These are phyloP conservation scores for Pythium scleroteichum DNA, from an alignment of 352 stramenopile genomes.

Conservation along the genomic window DNA sequence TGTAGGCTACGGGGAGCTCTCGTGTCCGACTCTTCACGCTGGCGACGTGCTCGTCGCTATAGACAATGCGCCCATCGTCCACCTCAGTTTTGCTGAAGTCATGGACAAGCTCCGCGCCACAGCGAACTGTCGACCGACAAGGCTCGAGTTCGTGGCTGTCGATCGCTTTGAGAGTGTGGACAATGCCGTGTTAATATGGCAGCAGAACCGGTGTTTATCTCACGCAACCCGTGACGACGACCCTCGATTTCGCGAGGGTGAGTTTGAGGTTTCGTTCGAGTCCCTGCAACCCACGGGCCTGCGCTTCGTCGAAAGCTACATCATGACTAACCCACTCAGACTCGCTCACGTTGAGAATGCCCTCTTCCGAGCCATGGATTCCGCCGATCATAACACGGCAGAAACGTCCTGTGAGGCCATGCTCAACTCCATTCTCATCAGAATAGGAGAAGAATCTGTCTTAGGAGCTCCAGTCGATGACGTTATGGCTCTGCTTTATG, in stretches of 20 bases:
- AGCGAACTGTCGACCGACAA: constrained; percentile 21
- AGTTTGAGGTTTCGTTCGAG: constrained; percentile 42
- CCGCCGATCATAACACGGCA: background rate
- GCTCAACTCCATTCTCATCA: constrained; percentile 29
- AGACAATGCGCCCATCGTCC: constrained; percentile 19
- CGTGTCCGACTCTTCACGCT: constrained; percentile 28
- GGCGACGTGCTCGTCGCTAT: constrained; percentile 42
- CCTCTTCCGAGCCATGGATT: constrained; percentile 9
- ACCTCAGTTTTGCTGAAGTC: constrained; percentile 29
- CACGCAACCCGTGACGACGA: constrained; percentile 7
- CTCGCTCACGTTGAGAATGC: constrained; percentile 29
- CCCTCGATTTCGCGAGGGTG: constrained; percentile 29
- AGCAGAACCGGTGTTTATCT: constrained; percentile 10
- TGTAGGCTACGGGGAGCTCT: constrained; percentile 34
- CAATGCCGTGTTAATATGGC: constrained; percentile 29
- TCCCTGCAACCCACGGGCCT: constrained; percentile 37
- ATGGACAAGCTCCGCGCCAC: constrained; percentile 31
- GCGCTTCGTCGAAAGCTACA: constrained; percentile 36
- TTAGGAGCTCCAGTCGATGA: constrained; percentile 33
- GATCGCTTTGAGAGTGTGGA: constrained; percentile 28
- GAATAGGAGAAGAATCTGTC: constrained; percentile 34
- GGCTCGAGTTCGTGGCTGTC: constrained; percentile 34
- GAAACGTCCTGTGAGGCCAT: constrained; percentile 2
- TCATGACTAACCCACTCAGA: constrained; percentile 38
- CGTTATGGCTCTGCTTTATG: constrained; percentile 33